Conservation (phyloP, 106 monocot species). For the Xerophyta viscosa region DNA sequence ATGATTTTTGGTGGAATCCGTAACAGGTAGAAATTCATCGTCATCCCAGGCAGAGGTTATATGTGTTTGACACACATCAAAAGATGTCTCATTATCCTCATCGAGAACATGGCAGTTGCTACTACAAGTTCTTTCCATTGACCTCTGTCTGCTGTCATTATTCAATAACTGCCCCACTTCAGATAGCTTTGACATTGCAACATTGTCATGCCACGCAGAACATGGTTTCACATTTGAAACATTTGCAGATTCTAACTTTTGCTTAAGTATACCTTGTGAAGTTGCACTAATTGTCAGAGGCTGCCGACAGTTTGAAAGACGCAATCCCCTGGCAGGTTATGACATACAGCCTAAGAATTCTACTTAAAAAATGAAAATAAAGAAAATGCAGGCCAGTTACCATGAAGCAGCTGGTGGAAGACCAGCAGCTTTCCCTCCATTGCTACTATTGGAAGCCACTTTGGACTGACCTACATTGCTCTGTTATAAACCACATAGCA, state of each 20-base stretch:
- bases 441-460: constrained; percentile 18
- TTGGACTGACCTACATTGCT: constrained; percentile 24
- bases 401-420: constrained; percentile 74
- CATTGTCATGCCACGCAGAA: constrained; percentile 40
- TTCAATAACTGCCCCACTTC: constrained; percentile 2
- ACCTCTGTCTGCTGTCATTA: constrained; percentile 10
- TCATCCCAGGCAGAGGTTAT: constrained; percentile 58
- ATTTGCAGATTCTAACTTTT: constrained; percentile 17
- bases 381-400: constrained; percentile 15
- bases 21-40: constrained; percentile 16
- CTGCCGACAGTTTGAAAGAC: constrained; percentile 27
- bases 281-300: constrained; percentile 12
- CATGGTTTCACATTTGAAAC: constrained; percentile 11
- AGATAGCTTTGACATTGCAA: constrained; percentile 7
- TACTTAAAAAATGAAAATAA: neutral
- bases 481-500: constrained; percentile 7
- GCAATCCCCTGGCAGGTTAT: constrained; percentile 27
- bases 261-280: constrained; percentile 16
- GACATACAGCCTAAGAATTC: constrained; percentile 2
- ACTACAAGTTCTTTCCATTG: constrained; percentile 16
- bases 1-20: constrained; percentile 5
- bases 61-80: constrained; percentile 11
- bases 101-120: neutral
- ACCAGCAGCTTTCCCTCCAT: constrained; percentile 20
- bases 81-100: neutral